These are phyloP conservation scores for Aspergillus sp. DNA, from an alignment of 2,329 filamentous ascomycete genomes.

Conservation along the genomic window DNA sequence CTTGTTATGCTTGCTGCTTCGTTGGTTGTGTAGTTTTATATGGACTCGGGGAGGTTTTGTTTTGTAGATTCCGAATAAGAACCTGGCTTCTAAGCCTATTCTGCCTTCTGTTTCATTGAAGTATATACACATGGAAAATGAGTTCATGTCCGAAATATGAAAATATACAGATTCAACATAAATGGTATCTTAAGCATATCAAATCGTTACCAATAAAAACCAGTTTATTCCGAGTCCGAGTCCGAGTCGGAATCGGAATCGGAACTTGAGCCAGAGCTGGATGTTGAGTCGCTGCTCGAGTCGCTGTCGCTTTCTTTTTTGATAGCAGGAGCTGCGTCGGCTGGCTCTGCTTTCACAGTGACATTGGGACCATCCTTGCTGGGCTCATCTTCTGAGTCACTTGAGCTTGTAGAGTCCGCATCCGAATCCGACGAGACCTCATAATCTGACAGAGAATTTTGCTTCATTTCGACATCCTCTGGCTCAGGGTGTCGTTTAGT, in stretches of 20 bases:
- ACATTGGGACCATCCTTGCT: background rate
- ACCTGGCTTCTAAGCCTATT: too few relatives aligned
- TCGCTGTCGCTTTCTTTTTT: background rate
- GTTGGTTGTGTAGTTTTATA: constrained; percentile 2
- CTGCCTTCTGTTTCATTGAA: too few relatives aligned
- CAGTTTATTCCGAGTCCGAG: background rate
- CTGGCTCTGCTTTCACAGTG: background rate
- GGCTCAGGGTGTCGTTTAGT: background rate
- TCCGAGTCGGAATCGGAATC: background rate
- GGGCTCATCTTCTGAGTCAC: background rate
- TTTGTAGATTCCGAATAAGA: too few relatives aligned
- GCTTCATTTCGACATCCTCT: background rate
- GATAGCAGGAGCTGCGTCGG: too few relatives aligned
- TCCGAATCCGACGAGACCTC: background rate
- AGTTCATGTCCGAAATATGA: too few relatives aligned
- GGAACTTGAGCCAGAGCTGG: background rate
- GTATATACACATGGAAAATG: background rate
- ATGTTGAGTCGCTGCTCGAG: background rate
- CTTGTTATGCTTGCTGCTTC: constrained; percentile 50
- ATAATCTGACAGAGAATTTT: background rate
- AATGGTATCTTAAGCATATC: constrained; percentile 2
- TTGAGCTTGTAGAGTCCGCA: background rate
- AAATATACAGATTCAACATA: background rate
- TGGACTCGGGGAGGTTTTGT: too few relatives aligned
- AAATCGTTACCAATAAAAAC: background rate